Evolutionary conservation across 2,329 filamentous ascomycete genomes (phyloP).

Genomic region (Boeremia exigua): DNA sequence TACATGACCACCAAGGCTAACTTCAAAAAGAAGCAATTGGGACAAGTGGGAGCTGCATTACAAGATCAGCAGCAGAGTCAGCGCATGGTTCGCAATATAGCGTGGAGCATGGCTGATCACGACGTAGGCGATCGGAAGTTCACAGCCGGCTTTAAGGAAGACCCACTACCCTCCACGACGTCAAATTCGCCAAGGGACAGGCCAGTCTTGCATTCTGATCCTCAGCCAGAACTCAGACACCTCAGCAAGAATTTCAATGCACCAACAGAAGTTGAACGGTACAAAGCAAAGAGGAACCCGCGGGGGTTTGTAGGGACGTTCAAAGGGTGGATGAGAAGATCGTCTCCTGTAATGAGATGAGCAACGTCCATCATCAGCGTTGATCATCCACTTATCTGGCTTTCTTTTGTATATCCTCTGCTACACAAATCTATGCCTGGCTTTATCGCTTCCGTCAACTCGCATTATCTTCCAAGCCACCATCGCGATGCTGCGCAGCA

Average conservation of each 20-base stretch:
- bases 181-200: constrained; percentile 13
- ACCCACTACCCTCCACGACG: constrained; percentile 5
- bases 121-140: constrained; percentile 1
- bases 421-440: not conserved
- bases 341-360: constrained; percentile 4
- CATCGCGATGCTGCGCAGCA: not conserved
- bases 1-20: not conserved
- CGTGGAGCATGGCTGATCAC: not conserved
- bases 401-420: not conserved
- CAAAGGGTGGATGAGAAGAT: constrained; percentile 21
- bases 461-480: constrained; percentile 7
- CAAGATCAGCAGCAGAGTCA: constrained; percentile 4
- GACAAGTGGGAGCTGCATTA: constrained; percentile 1
- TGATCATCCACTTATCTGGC: not conserved
- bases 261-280: constrained; percentile 32
- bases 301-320: constrained; percentile 16
- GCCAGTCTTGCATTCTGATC: constrained; percentile 9
- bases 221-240: constrained; percentile 21
- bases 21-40: not conserved
- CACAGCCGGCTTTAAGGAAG: constrained; percentile 2
- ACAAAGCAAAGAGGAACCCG: constrained; percentile 20
- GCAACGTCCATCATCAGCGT: not conserved
- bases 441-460: not conserved
- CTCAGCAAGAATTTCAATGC: constrained; percentile 38
- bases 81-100: not conserved